phyloP scores from a whole-genome alignment of 345 rosid species.

The Brassica carinata region DNA sequence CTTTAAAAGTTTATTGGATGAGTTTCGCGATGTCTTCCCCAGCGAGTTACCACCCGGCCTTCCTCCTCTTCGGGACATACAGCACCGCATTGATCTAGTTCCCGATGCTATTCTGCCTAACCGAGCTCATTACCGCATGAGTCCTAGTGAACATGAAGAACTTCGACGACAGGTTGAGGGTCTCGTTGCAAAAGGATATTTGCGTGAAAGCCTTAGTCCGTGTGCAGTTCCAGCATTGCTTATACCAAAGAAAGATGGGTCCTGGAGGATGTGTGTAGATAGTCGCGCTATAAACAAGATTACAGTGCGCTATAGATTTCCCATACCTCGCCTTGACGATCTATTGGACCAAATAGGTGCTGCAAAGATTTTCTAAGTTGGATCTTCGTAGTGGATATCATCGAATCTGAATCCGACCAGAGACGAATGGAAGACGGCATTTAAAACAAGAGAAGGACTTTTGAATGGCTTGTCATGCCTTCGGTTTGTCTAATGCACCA shows the following conservation, averaged over 20 bases:
- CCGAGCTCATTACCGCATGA: too few relatives aligned
- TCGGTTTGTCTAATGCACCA: too few relatives aligned
- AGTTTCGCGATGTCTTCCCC: background rate
- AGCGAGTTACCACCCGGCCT: background rate
- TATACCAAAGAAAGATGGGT: background rate
- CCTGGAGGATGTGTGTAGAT: background rate
- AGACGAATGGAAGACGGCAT: too few relatives aligned
- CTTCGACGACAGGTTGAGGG: background rate
- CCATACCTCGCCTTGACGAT: background rate
- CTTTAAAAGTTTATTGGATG: too few relatives aligned
- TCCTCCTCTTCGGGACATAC: background rate
- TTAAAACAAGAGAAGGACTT: too few relatives aligned
- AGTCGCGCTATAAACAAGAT: too few relatives aligned
- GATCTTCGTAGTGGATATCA: too few relatives aligned
- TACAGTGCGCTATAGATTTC: too few relatives aligned
- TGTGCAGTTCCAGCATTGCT: background rate
- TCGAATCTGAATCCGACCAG: too few relatives aligned
- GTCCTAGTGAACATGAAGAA: too few relatives aligned
- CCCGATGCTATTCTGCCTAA: background rate
- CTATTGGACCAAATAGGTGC: background rate
- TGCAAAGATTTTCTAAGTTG: too few relatives aligned
- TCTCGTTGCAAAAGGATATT: background rate
- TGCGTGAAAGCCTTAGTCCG: background rate
- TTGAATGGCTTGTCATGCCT: too few relatives aligned
- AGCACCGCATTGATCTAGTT: background rate